Evolutionary conservation across 2,329 filamentous ascomycete genomes (phyloP).

Genomic region (Trichoderma pleuroti): DNA sequence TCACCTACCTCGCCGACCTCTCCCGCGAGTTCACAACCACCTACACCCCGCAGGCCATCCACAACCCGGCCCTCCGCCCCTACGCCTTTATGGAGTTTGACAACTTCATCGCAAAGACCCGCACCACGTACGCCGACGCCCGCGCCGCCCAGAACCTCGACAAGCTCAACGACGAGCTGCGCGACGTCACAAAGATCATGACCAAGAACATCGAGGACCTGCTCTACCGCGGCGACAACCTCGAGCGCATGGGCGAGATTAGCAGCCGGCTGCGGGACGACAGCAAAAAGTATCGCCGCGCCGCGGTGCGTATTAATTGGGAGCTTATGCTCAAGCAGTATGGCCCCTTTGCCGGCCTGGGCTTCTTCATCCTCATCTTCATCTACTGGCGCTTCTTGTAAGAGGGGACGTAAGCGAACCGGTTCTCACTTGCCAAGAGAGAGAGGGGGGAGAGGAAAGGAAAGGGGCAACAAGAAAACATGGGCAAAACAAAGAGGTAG

Average conservation of each 20-base stretch:
- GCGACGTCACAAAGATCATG: slow-evolving; percentile 99
- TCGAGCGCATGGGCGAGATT: slow-evolving; percentile 97
- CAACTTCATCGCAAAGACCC: slow-evolving; percentile 90
- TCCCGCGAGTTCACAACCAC: slow-evolving; percentile 85
- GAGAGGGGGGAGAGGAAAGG: background rate
- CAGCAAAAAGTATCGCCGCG: slow-evolving; percentile 87
- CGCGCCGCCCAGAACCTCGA: slow-evolving; percentile 89
- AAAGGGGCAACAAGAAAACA: slow-evolving; percentile 34
- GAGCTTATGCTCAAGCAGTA: slow-evolving; percentile 96
- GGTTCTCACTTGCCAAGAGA: background rate
- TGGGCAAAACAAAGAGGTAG: background rate
- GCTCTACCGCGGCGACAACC: slow-evolving; percentile 86
- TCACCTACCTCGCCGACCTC: slow-evolving; percentile 95
- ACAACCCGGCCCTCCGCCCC: slow-evolving; percentile 71
- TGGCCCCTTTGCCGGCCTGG: slow-evolving; percentile 80
- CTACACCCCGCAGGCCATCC: slow-evolving; percentile 71
- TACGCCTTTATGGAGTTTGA: slow-evolving; percentile 99
- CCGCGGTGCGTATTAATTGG: slow-evolving; percentile 96
- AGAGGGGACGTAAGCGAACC: slow-evolving; percentile 1
- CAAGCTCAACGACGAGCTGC: slow-evolving; percentile 92
- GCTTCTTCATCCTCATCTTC: slow-evolving; percentile 78
- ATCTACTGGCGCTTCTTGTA: slow-evolving; percentile 93
- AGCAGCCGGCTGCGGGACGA: slow-evolving; percentile 84
- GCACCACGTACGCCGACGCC: slow-evolving; percentile 89
- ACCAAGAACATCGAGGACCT: slow-evolving; percentile 99